Base-by-base conservation (phyloP, 768 basidiomycete genomes). In the Flagelloscypha sp. region DNA sequence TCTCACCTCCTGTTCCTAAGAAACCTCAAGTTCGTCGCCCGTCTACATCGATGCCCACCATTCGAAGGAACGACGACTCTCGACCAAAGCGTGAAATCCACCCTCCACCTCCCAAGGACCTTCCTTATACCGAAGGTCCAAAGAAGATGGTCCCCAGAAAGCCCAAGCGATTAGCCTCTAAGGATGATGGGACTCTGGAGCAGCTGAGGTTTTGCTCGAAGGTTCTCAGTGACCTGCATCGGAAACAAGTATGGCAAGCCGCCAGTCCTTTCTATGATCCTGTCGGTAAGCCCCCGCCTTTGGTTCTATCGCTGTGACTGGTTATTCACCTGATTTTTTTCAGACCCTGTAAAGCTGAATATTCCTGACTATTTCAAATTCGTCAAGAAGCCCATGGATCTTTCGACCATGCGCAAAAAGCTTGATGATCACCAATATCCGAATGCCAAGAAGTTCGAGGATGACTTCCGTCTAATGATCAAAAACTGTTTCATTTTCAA, bases 41-140 rank as follows among this genome's bases (percentile, higher is more conserved):
- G 1, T 93, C 89, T 11, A 79, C 84, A 2, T 81, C 86, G 7
- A 69, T 87, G 2, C 88, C 90, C 27, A 75, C 77, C 38, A 85
- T 90, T 46, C 75, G 89, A 37, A 84, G 89, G 30, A 82, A 79
- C 17, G 86, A 88, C 5, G 68, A 71, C 19, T 54, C 57, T 39
- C 79, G 95, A n/a, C 94, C 94, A 2, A 98, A 97, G 63, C 86
- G 95, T 36, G 95, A 99, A 57, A 93, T 97, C 19, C 94, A 97
- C 52, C 88, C 94, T 3, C 94, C 93, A 8, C 84, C 89, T 15
- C 79, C 90, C 0, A 93, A 90, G 58, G 94, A 97, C 49, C 58
- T 92, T 7, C 74, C 82, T 0, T 95, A 94, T 53, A 74, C 75
- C 9, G 86, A 88, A 53, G 68, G 53, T 2, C 79, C 84, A 20